Percentiles rank a stretch among this genome's conserved stretches.
These are phyloP conservation scores for Climacium dendroides DNA, from an alignment of 225 moss, liverwort and hornwort genomes.

Conservation along the genomic window DNA sequence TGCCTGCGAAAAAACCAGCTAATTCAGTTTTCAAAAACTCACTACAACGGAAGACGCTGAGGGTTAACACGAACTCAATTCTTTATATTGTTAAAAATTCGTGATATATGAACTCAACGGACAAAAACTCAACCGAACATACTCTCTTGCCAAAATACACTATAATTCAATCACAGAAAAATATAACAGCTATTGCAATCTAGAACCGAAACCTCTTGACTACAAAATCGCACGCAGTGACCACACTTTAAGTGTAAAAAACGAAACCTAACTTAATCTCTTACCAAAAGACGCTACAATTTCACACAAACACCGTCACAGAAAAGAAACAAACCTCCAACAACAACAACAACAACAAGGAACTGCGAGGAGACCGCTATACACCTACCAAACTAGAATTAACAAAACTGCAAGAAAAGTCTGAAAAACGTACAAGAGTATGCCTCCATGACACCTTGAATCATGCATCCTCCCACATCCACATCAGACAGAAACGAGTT, in stretches of 20 bases:
- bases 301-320: neutral
- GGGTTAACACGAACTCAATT: neutral
- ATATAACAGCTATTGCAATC: neutral
- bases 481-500: conserved; percentile 75
- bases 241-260: neutral
- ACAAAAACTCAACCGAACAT: neutral
- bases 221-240: too few relatives aligned
- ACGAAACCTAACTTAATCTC: neutral
- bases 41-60: neutral
- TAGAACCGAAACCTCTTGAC: neutral
- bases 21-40: neutral
- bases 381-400: neutral
- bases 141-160: neutral
- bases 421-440: conserved; percentile 77
- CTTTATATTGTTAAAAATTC: neutral
- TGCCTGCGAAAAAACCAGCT: conserved; percentile 35
- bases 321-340: neutral
- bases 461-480: conserved; percentile 80
- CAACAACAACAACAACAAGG: neutral
- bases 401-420: neutral
- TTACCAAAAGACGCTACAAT: neutral
- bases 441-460: conserved; percentile 88
- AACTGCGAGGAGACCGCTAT: neutral
- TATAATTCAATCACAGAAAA: neutral
- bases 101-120: neutral